These are phyloP conservation scores for Quercus ilex DNA, from an alignment of 306 rosid genomes.

Conservation along the genomic window DNA sequence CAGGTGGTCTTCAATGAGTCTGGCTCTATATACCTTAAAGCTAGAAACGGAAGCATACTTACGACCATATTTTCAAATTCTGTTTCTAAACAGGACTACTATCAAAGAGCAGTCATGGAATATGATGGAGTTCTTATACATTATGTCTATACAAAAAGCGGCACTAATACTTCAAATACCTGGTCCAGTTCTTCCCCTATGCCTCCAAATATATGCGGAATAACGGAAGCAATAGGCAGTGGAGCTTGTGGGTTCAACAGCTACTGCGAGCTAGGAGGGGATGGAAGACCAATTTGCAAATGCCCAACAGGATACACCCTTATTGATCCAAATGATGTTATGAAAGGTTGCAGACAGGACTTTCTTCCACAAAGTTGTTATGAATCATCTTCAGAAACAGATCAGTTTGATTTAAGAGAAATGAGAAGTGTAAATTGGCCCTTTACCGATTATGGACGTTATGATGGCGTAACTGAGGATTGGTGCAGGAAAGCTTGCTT, in stretches of 20 bases:
- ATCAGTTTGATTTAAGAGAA: not conserved
- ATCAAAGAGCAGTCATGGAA: constrained; percentile 60
- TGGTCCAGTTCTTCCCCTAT: no score
- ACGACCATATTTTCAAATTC: not conserved
- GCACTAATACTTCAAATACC: no score
- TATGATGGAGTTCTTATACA: constrained; percentile 51
- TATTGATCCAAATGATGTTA: constrained; percentile 23
- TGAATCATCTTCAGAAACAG: not conserved
- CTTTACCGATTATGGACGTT: not conserved
- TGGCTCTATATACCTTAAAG: constrained; percentile 27
- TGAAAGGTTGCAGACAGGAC: no score
- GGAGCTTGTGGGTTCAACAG: not conserved
- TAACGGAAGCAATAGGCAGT: not conserved
- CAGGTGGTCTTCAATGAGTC: constrained; percentile 32
- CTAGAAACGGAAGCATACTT: constrained; percentile 13
- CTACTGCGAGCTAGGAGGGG: not conserved
- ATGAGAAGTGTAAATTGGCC: constrained; percentile 15
- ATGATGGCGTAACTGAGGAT: not conserved
- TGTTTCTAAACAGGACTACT: not conserved
- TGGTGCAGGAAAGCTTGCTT: constrained; percentile 32
- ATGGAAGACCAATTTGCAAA: not conserved
- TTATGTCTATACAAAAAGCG: constrained; percentile 29
- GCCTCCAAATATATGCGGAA: no score
- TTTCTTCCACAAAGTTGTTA: not conserved
- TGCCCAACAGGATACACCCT: constrained; percentile 18